Conservation (phyloP, 352 stramenopile genomes). For the Phytophthora quininea region DNA sequence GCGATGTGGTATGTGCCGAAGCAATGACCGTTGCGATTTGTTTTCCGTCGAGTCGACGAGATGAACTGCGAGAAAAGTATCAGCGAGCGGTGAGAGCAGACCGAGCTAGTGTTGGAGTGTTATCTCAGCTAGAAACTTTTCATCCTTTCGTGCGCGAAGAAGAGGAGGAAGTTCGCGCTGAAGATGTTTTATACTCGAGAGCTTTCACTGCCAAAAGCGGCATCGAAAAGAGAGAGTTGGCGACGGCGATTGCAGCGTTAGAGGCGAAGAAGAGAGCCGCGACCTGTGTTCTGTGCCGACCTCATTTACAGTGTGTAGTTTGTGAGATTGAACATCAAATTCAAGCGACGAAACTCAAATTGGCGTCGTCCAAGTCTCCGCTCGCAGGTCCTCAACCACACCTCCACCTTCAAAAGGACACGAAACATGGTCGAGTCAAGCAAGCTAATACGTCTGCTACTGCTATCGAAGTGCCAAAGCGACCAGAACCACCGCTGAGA, state of each 20-base stretch:
- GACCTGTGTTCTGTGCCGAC: conserved; percentile 36
- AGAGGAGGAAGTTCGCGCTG: conserved; percentile 12
- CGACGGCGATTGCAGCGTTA: conserved; percentile 27
- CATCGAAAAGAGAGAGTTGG: conserved; percentile 30
- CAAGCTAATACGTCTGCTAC: background rate
- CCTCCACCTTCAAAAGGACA: conserved; percentile 4
- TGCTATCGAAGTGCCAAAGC: conserved; percentile 1
- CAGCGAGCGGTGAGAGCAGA: conserved; percentile 62
- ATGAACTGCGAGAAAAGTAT: conserved; percentile 60
- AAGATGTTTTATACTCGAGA: conserved; percentile 23
- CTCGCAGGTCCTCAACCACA: background rate
- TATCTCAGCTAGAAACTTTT: conserved; percentile 75
- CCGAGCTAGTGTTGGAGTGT: conserved; percentile 42
- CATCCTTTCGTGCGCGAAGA: conserved; percentile 51
- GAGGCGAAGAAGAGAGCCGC: conserved; percentile 24
- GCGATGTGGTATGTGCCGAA: conserved; percentile 62
- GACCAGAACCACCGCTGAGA: conserved; percentile 10
- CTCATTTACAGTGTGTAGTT: conserved; percentile 34
- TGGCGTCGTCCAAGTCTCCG: conserved; percentile 2
- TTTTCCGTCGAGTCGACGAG: conserved; percentile 35
- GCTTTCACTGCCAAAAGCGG: conserved; percentile 20
- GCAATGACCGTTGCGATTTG: conserved; percentile 65
- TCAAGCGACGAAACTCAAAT: conserved; percentile 14
- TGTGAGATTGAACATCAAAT: conserved; percentile 38
- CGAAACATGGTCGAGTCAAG: conserved; percentile 8